Evolutionary conservation across 192 early-diverging fungal genomes (phyloP), one percentile per base, ranked within the genome.

Genomic region (Podila epicladia): DNA sequence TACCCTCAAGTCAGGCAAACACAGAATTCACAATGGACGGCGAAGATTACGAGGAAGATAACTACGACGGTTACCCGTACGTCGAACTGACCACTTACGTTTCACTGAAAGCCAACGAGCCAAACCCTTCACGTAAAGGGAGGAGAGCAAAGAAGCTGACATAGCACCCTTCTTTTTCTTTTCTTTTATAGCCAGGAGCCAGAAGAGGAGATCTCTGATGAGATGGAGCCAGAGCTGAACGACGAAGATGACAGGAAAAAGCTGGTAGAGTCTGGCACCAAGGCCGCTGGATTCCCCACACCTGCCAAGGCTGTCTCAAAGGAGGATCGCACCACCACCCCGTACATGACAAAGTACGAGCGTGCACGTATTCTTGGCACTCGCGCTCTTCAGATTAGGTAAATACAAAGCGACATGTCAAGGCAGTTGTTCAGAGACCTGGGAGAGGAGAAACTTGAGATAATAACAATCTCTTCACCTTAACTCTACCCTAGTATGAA

Each of bases 291-390:
- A 38, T 64, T 64, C 26, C 32, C 65, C 33, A 59, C 69, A 12
- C 71, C 77, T 33, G 65, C 71, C 28, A 80, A 80, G 62, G 77
- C 77, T 33, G 77, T 80, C 11, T 72, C 87, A n/a, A 92, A 92
- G 76, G 95, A 96, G 75, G 77, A 80, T 28, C 92, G 92, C 71
- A 92, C 94, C 61, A 98, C 98, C 13, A 98, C 98, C 28, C 97
- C 98, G 35, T 99, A 97, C 83, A 95, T 99, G 95, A 99, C 98
- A 62, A 98, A 97, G 82, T 99, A 99, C 86, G 98, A 99, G 85
- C 93, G 94, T 58, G 93, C 95, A 58, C 89, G 94, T 77, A 89
- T 96, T 65, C 83, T 97, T 49, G 95, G 95, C 50, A 96, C 97
- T 13, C 90, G 98, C 31, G 98, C 98, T 5, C 90, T 98, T 74